Percentiles rank a stretch among this genome's conserved stretches.
Evolutionary conservation across 75 land plant species (phyloP).

Genomic region (Sequoiadendron giganteum): DNA sequence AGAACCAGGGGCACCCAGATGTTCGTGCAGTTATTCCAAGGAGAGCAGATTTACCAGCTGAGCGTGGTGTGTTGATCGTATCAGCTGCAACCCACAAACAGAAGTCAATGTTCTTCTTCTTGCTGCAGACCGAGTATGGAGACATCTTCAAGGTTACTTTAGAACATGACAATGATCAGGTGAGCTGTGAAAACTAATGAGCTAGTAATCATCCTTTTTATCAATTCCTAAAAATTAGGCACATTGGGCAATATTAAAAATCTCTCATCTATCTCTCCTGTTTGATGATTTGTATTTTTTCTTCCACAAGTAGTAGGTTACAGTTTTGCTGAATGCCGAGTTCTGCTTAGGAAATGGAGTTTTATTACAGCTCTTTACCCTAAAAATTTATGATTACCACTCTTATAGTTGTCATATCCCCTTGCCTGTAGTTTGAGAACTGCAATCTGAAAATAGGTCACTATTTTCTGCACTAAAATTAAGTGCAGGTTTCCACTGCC

Average conservation of each 20-base stretch:
- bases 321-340: too few species aligned
- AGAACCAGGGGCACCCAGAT: slow-evolving; percentile 94
- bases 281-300: too few species aligned
- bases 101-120: slow-evolving; percentile 88
- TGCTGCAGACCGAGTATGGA: slow-evolving; percentile 98
- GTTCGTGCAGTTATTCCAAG: slow-evolving; percentile 94
- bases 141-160: slow-evolving; percentile 94
- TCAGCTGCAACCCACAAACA: slow-evolving; percentile 92
- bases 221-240: neutral
- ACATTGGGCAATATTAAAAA: neutral
- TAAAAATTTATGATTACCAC: too few species aligned
- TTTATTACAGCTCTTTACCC: too few species aligned
- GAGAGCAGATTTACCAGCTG: slow-evolving; percentile 83
- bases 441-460: too few species aligned
- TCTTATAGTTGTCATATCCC: too few species aligned
- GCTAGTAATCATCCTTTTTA: neutral
- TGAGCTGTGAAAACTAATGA: slow-evolving; percentile 1
- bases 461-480: too few species aligned
- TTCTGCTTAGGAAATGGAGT: too few species aligned
- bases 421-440: too few species aligned
- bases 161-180: slow-evolving; percentile 62
- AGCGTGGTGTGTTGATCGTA: slow-evolving; percentile 91
- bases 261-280: neutral
- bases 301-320: too few species aligned
- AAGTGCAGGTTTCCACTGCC: too few species aligned